Evolutionary conservation across 2,329 filamentous ascomycete genomes (phyloP), one percentile per base, ranked within the genome.

Genomic region (Pseudocercospora ulei): DNA sequence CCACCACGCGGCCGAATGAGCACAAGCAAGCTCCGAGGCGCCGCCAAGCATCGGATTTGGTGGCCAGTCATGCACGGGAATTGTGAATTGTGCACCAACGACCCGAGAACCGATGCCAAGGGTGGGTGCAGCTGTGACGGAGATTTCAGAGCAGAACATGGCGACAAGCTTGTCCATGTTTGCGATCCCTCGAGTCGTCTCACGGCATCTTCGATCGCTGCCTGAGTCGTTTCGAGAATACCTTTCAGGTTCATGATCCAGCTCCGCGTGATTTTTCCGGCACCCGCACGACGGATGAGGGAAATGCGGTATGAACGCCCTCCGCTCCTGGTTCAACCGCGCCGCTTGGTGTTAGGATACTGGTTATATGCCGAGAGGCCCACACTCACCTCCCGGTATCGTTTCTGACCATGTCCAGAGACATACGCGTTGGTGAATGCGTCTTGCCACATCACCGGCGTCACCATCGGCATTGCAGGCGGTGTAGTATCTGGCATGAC

Each of bases 401-500:
- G 58, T 54, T 69, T 69, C 19, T 64, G 50, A 1, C 63, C 61
- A 28, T 59, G 56, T 4, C 56, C 56, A 22, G 55, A 57, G 9
- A 57, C 54, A 44, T 54, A 59, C 14, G 56, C 56, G 24, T 48
- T 57, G 7, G 56, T 58, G 39, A 69, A 67, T 2, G 65, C 66
- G 39, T 69, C 65, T 51, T 69, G 66, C 66, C 66, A 69, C 66
- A 68, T 68, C 23, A 63, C 62, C 3, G 66, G 66, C n/a, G 66
- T 67, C 18, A 69, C 66, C 35, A 54, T 53, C 7, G 54, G 55
- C 44, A 50, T 48, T 11, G 46, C 39, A 23, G 48, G 47, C 16
- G 44, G 41, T 9, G 44, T 43, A 22, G 42, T 35, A 26, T 50
- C 45, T 13, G 46, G 41, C 12, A 48, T 38, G 13, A 49, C 38